Conservation (phyloP, 176 grass and related monocot species). For the Carex parvula region DNA sequence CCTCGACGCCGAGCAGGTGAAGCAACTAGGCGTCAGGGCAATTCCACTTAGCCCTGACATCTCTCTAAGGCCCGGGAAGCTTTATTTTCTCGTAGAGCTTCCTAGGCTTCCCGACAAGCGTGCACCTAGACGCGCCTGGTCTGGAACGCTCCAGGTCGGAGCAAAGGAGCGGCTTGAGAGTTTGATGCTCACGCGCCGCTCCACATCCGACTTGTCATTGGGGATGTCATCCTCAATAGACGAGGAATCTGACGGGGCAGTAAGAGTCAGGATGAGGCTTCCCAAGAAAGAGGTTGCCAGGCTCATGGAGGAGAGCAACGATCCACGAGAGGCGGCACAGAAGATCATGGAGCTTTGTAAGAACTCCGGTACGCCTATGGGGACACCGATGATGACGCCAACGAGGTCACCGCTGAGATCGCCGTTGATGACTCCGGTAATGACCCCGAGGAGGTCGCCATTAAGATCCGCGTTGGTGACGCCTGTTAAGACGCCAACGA, state of each 20-base stretch:
- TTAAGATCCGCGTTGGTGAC: slow-evolving; percentile 42
- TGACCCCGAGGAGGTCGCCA: slow-evolving; percentile 39
- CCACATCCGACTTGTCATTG: slow-evolving; percentile 71
- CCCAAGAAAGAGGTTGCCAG: slow-evolving; percentile 66
- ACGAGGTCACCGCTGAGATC: slow-evolving; percentile 32
- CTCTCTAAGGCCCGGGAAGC: slow-evolving; percentile 42
- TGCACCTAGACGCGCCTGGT: slow-evolving; percentile 51
- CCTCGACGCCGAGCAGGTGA: slow-evolving; percentile 68
- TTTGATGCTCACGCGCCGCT: slow-evolving; percentile 78
- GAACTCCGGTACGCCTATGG: slow-evolving; percentile 3
- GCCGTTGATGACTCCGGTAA: slow-evolving; percentile 37
- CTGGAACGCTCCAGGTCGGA: slow-evolving; percentile 60
- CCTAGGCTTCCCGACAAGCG: slow-evolving; percentile 33
- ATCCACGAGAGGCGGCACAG: slow-evolving; percentile 56
- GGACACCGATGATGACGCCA: slow-evolving; percentile 33
- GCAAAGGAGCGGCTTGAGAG: slow-evolving; percentile 81
- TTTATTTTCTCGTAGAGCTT: slow-evolving; percentile 94
- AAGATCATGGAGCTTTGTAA: slow-evolving; percentile 84
- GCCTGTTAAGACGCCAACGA: slow-evolving; percentile 19
- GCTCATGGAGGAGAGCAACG: slow-evolving; percentile 69
- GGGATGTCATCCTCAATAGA: slow-evolving; percentile 27
- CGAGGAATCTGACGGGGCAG: slow-evolving; percentile 34
- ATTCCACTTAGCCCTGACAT: slow-evolving; percentile 48
- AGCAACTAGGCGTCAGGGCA: slow-evolving; percentile 56
- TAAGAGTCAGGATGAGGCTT: slow-evolving; percentile 58